Base-by-base conservation (phyloP, 192 early-diverging fungal species). In the Cladochytrium replicatum region DNA sequence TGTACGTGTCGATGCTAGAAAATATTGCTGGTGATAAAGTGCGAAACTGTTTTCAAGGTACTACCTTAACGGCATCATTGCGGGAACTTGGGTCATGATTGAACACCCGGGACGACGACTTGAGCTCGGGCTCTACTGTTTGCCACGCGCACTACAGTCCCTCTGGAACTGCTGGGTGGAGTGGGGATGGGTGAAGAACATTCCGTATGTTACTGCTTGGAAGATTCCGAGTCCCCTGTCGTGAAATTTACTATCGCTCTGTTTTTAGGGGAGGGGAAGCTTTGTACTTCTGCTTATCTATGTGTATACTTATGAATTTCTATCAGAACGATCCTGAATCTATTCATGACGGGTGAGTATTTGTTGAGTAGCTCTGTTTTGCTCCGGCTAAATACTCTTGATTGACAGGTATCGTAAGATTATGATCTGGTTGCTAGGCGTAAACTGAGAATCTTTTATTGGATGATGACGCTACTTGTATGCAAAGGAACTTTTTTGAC, bases 111-210 rank as follows among this genome's bases (percentile, higher is more conserved):
- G 57, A 2, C 58, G 73, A 17, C 50, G 73, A 11, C 23, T 80
- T 57, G 91, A 94, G 54, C 65, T 94, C 29, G 86, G 76, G 9
- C 63, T 94, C 58, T 94, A 94, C 56, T 86, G 83, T 53, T 57
- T 89, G 24, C 76, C 89, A 32, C 76, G 89, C 31, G 86, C 86
- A 0, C 37, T 89, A 26, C 86, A 87, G 56, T 68, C 73, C 4
- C 55, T 67, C 4, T 90, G 86, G 86, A 74, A 78, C 7, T 53
- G 74, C 39, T 64, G 80, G 25, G 69, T 72, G 19, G 52, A 74
- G 43, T 63, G 60, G 30, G 76, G 79, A 6, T 62, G 74, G 56
- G 78, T 74, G 46, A 60, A 54, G 26, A 73, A 82, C 41, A 64
- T 86, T 28, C 13, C 71, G 68, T 17, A 64, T 28, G 40, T 39